Base-by-base conservation (phyloP, 805 yeast species). In the Cyberlindnera maritima region DNA sequence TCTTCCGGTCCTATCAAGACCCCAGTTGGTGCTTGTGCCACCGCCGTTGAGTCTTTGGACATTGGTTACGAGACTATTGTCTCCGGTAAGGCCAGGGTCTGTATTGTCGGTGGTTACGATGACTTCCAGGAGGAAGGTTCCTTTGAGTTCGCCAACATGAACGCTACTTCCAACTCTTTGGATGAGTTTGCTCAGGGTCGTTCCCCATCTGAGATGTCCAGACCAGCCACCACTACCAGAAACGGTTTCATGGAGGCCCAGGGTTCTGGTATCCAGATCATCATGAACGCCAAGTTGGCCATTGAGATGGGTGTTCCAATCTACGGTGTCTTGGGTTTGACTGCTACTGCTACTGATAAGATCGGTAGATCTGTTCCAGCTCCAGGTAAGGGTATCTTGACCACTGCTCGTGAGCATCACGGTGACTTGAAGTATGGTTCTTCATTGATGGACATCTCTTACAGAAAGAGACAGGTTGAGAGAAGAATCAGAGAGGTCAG, bases 61-160 rank as follows among this genome's bases (percentile, higher is more conserved):
- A 79, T 81, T 61, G 99, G 97, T 81, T 80, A 86, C 57, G 99
- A 94, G 74, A 88, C 96, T 44, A 90, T 94, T 61, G 71, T 88
- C 59, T 75, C 90, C 41, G 97, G 97, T 59, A 89, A 91, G 71
- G 99, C 99, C 48, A 90, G 89, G 80, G 82, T 94, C 60, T 89
- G 94, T 70, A 76, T 94, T 62, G 97, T 92, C 60, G 99, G 99
- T 79, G 99, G 99, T 73, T 90, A 88, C 69, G 99, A 94, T 75
- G 99, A 94, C 65, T 91, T 94, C 92, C 96, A 90, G 72, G 99
- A 94, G 73, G 99, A 94, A 74, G 97, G 98, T 59, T 90, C 97
- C 49, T 86, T 81, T 63, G 99, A 94, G 71, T 94, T 94, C 70
- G 99, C 88, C 62, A 94, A 94, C 76, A 94, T 94, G 99, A 91